Evolutionary conservation across 306 rosid species (phyloP).

Genomic region (Vicia sativa): DNA sequence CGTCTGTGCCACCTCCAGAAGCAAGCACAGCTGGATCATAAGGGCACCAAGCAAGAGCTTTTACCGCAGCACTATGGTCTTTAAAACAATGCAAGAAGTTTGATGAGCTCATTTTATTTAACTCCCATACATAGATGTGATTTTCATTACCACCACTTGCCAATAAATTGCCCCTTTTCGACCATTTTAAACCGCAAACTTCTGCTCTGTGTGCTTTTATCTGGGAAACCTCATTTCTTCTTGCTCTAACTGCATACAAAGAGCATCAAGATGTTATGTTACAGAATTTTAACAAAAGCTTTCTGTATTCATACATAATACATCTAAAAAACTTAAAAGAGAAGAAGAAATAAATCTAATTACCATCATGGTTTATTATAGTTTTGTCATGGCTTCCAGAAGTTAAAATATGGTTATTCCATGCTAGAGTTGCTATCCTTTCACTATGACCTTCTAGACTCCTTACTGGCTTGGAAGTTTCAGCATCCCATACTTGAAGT

Average conservation of each 20-base stretch:
- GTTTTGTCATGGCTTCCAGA: slow-evolving; percentile 78
- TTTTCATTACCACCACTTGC: slow-evolving; percentile 91
- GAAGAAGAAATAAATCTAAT: neutral
- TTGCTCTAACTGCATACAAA: slow-evolving; percentile 58
- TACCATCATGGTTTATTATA: slow-evolving; percentile 79
- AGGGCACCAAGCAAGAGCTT: slow-evolving; percentile 90
- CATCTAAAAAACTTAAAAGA: neutral
- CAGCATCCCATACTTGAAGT: slow-evolving; percentile 72
- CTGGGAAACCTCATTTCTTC: slow-evolving; percentile 44
- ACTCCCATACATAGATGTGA: slow-evolving; percentile 71
- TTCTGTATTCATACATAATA: neutral
- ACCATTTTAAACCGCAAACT: slow-evolving; percentile 82
- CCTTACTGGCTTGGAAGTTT: slow-evolving; percentile 66
- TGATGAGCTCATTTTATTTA: slow-evolving; percentile 62
- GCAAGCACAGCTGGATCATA: slow-evolving; percentile 65
- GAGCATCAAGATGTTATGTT: slow-evolving; percentile 18
- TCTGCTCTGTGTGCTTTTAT: slow-evolving; percentile 59
- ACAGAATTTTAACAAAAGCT: neutral
- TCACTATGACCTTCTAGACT: slow-evolving; percentile 52
- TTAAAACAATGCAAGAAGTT: slow-evolving; percentile 63
- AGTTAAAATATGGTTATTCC: slow-evolving; percentile 70
- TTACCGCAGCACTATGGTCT: slow-evolving; percentile 72
- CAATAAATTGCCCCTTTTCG: slow-evolving; percentile 62
- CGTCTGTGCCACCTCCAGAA: slow-evolving; percentile 82
- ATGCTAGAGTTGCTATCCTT: slow-evolving; percentile 59